Percentiles rank a stretch among this genome's conserved stretches.
Evolutionary conservation across 2,329 filamentous ascomycete species (phyloP).

Genomic region (Ciborinia camelliae): DNA sequence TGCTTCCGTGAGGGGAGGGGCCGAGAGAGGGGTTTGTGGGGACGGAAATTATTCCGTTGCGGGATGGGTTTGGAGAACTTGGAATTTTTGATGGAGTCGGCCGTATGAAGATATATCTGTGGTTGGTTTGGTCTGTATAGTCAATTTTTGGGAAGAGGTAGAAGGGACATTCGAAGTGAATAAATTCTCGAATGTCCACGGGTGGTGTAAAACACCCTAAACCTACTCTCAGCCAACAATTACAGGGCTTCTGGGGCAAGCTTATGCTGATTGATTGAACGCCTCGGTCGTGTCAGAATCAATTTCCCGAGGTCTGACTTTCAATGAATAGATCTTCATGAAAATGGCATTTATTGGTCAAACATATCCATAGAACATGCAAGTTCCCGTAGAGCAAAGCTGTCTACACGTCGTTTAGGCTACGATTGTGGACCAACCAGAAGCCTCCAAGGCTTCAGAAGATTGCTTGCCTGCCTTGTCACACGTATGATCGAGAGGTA

Average conservation of each 20-base stretch:
- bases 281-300: no score
- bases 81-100: not conserved
- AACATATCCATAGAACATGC: not conserved
- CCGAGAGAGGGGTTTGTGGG: not conserved
- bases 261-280: no score
- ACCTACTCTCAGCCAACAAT: not conserved
- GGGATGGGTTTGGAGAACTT: not conserved
- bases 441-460: not conserved
- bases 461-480: not conserved
- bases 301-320: no score
- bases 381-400: not conserved
- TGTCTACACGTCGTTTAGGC: not conserved
- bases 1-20: not conserved
- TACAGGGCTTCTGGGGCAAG: no score
- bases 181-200: no score
- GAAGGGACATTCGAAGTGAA: no score
- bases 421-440: not conserved
- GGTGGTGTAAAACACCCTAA: not conserved
- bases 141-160: no score
- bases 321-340: not conserved
- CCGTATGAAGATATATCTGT: not conserved
- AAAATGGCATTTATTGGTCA: not conserved
- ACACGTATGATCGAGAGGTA: not conserved
- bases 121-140: not conserved
- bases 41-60: slow-evolving; percentile 5